Evolutionary conservation across 2,329 filamentous ascomycete species (phyloP).

Genomic region (Exophiala oligosperma): DNA sequence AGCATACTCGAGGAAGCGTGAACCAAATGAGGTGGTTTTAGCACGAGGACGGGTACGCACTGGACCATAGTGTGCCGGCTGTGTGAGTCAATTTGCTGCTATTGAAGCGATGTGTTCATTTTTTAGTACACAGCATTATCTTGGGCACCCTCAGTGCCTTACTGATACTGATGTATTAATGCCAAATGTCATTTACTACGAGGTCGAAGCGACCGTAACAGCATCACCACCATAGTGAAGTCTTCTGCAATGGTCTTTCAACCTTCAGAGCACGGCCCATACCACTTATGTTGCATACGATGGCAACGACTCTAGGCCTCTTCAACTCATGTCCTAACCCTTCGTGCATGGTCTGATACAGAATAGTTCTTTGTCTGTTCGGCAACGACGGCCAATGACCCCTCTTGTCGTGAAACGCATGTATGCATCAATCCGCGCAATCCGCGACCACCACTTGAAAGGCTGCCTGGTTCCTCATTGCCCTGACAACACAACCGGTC

Average conservation of each 20-base stretch:
- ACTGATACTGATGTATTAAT: background rate
- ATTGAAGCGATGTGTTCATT: background rate
- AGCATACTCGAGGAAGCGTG: background rate
- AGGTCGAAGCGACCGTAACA: no score
- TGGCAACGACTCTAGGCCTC: background rate
- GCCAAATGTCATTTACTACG: no score
- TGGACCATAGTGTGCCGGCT: background rate
- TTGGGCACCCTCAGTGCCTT: background rate
- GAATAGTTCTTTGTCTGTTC: constrained; percentile 26
- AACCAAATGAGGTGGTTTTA: background rate
- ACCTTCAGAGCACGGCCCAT: background rate
- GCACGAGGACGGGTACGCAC: background rate
- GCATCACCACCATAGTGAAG: background rate
- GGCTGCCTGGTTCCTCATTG: background rate
- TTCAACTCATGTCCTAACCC: background rate
- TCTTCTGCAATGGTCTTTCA: background rate
- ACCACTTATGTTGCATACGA: background rate
- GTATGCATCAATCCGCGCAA: constrained; percentile 12
- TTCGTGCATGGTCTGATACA: constrained; percentile 16
- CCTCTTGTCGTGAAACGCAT: constrained; percentile 9
- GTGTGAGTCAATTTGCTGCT: background rate
- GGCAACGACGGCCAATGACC: constrained; percentile 19
- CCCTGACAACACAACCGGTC: background rate
- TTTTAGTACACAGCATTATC: background rate
- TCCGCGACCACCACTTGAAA: background rate